phyloP scores from a whole-genome alignment of 1,139 yeast species.

The Candida sp. region DNA sequence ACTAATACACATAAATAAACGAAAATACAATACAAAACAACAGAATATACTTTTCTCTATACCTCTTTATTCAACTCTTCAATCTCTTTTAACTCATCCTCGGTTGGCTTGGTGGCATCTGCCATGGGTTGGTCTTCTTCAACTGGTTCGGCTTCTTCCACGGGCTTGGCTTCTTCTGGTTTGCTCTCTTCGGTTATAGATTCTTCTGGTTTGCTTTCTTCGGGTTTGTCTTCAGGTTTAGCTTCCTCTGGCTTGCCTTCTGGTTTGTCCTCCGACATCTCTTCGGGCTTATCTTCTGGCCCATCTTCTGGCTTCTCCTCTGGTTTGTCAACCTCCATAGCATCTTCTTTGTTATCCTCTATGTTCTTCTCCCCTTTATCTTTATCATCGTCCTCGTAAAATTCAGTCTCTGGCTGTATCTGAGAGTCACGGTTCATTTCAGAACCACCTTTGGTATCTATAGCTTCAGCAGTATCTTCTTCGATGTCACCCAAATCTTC shows the following conservation, averaged over 20 bases:
- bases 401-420: constrained; percentile 69
- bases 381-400: constrained; percentile 65
- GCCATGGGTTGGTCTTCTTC: constrained; percentile 2
- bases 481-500: constrained; percentile 82
- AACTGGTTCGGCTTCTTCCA: constrained; percentile 33
- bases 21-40: not conserved
- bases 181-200: not conserved
- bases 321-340: constrained; percentile 78
- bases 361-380: constrained; percentile 47
- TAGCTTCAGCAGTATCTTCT: constrained; percentile 73
- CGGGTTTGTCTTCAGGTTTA: not conserved
- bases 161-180: constrained; percentile 72
- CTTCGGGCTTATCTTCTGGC: not conserved
- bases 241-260: not conserved
- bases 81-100: constrained; percentile 44
- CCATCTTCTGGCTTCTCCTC: not conserved
- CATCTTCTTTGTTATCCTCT: constrained; percentile 5
- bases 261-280: not conserved
- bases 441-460: constrained; percentile 92
- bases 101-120: constrained; percentile 25
- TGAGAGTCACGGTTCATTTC: constrained; percentile 80
- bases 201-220: not conserved
- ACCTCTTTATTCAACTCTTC: constrained; percentile 32
- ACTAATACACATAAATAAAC: not conserved
- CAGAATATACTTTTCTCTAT: not conserved